These are phyloP conservation scores for Exobasidium rhododendri DNA, from an alignment of 1,284 basidiomycete species.

Conservation along the genomic window DNA sequence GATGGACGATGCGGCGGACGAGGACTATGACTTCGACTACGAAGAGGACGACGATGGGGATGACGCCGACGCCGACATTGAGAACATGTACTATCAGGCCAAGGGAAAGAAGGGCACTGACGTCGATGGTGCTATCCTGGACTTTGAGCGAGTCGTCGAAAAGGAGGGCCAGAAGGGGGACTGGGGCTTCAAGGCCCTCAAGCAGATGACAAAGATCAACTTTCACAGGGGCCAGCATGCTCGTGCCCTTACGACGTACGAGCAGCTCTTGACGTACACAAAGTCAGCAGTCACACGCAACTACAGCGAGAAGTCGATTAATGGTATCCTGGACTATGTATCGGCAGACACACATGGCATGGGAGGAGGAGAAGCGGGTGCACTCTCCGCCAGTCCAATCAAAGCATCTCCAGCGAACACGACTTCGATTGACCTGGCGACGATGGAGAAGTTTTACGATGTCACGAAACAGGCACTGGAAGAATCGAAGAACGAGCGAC, in stretches of 20 bases:
- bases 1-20: slow-evolving; percentile 54
- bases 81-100: slow-evolving; percentile 98
- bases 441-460: slow-evolving; percentile 91
- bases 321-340: slow-evolving; percentile 96
- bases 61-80: slow-evolving; percentile 72
- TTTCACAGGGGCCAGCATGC: slow-evolving; percentile 74
- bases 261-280: slow-evolving; percentile 80
- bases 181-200: slow-evolving; percentile 97
- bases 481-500: slow-evolving; percentile 93
- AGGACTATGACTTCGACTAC: slow-evolving; percentile 92
- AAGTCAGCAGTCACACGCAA: slow-evolving; percentile 48
- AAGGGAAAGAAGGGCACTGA: slow-evolving; percentile 92
- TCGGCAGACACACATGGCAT: slow-evolving; percentile 59
- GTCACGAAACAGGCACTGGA: slow-evolving; percentile 83
- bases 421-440: slow-evolving; percentile 69
- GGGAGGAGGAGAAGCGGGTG: not conserved
- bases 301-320: slow-evolving; percentile 84
- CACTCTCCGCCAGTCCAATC: not conserved
- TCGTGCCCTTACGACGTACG: slow-evolving; percentile 83
- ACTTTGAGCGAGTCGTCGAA: slow-evolving; percentile 82
- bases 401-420: not conserved
- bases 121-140: slow-evolving; percentile 80
- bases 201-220: slow-evolving; percentile 93
- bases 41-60: slow-evolving; percentile 69
- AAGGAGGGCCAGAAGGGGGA: slow-evolving; percentile 73